Conservation (phyloP, 148 eudicot species). For the Camellia granthamiana region DNA sequence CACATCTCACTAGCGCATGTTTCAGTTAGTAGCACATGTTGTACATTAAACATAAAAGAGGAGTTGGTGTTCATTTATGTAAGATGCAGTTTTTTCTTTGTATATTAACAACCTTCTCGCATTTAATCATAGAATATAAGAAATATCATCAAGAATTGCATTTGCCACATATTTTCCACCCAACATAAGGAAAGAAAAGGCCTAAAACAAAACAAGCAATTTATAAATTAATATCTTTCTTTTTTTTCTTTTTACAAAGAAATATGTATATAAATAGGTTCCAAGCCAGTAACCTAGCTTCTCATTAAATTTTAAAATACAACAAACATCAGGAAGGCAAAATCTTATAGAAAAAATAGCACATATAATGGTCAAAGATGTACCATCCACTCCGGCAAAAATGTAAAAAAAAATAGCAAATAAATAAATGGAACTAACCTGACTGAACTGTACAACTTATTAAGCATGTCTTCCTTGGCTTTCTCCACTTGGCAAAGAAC, state of each 20-base stretch:
- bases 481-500: constrained; percentile 99
- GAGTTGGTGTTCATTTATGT: neutral
- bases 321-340: neutral
- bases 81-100: neutral
- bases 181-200: neutral
- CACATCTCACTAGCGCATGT: neutral
- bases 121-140: neutral
- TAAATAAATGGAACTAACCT: constrained; percentile 49
- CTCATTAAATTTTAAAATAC: neutral
- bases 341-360: neutral
- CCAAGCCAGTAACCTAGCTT: neutral
- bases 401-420: neutral
- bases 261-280: neutral
- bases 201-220: neutral
- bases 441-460: constrained; percentile 82
- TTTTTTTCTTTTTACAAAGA: neutral
- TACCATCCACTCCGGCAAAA: neutral
- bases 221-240: neutral
- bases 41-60: neutral
- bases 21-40: neutral
- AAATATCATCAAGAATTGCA: neutral
- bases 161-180: neutral
- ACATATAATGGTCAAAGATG: neutral
- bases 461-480: constrained; percentile 98
- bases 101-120: neutral